These are phyloP conservation scores for Hyaloscypha bicolor DNA, from an alignment of 495 filamentous ascomycete species.

Conservation along the genomic window DNA sequence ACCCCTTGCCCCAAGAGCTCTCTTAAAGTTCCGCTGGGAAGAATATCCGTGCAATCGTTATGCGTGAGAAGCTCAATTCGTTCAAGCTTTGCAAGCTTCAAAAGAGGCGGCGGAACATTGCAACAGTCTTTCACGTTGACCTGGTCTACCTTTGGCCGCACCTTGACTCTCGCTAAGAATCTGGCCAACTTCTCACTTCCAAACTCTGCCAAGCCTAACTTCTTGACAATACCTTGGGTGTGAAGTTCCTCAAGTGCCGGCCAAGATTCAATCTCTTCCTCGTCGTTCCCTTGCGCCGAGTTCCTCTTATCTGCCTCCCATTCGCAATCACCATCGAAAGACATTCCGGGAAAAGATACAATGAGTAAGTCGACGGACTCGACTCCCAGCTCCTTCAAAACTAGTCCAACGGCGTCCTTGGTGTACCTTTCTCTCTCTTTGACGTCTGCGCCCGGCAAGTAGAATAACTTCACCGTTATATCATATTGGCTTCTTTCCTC, in stretches of 20 bases:
- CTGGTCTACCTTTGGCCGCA: constrained; percentile 88
- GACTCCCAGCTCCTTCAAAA: constrained; percentile 76
- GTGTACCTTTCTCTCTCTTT: constrained; percentile 66
- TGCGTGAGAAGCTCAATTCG: constrained; percentile 90
- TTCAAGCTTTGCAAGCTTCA: constrained; percentile 80
- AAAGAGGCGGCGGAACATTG: constrained; percentile 87
- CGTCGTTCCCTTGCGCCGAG: constrained; percentile 60
- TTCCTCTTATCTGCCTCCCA: constrained; percentile 69
- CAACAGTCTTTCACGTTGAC: constrained; percentile 98
- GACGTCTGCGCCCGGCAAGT: constrained; percentile 69
- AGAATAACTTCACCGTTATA: constrained; percentile 93
- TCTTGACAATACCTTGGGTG: constrained; percentile 66
- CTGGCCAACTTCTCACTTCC: constrained; percentile 74
- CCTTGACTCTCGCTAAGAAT: constrained; percentile 55
- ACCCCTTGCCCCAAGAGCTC: constrained; percentile 75
- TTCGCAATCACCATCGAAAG: constrained; percentile 91
- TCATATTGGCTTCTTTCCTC: constrained; percentile 84
- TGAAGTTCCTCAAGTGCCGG: constrained; percentile 75
- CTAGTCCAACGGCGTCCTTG: constrained; percentile 73
- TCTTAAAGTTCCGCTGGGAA: constrained; percentile 80
- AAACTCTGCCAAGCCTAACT: constrained; percentile 88
- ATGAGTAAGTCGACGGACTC: constrained; percentile 84
- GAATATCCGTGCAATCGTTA: constrained; percentile 89
- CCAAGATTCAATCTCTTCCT: constrained; percentile 68
- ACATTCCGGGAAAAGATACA: constrained; percentile 88